phyloP scores from a whole-genome alignment of 2,329 filamentous ascomycete species.

The Tolypocladium paradoxum region DNA sequence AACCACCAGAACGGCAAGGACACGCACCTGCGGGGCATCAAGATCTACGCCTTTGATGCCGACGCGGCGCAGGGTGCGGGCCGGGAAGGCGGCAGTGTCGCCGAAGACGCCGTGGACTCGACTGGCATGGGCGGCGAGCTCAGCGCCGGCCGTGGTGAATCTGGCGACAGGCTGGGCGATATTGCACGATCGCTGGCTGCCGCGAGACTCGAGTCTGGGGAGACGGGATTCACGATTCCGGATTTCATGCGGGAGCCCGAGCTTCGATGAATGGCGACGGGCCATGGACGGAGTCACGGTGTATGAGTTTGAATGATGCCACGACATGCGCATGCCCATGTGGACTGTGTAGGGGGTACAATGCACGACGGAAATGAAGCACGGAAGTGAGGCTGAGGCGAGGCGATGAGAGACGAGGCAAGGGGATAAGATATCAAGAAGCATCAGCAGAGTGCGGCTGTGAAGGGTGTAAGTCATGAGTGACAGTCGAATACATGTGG shows the following conservation, averaged over 20 bases:
- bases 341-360: neutral
- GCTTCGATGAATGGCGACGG: slow-evolving; percentile 19
- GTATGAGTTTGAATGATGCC: neutral
- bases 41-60: slow-evolving; percentile 59
- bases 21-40: slow-evolving; percentile 89
- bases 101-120: slow-evolving; percentile 17
- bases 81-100: slow-evolving; percentile 19
- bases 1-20: slow-evolving; percentile 99
- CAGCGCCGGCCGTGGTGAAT: neutral
- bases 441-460: neutral
- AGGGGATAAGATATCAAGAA: neutral
- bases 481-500: neutral
- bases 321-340: neutral
- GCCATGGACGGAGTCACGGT: neutral
- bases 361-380: neutral
- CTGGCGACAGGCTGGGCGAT: slow-evolving; percentile 14
- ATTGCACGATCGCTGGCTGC: slow-evolving; percentile 16
- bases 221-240: slow-evolving; percentile 24
- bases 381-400: neutral
- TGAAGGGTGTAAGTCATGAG: neutral
- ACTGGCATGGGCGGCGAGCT: slow-evolving; percentile 9
- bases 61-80: slow-evolving; percentile 32
- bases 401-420: neutral
- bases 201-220: slow-evolving; percentile 20
- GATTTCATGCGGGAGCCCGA: slow-evolving; percentile 34